Evolutionary conservation across 2,329 filamentous ascomycete species (phyloP).

Genomic region (Mollisia scopiformis): DNA sequence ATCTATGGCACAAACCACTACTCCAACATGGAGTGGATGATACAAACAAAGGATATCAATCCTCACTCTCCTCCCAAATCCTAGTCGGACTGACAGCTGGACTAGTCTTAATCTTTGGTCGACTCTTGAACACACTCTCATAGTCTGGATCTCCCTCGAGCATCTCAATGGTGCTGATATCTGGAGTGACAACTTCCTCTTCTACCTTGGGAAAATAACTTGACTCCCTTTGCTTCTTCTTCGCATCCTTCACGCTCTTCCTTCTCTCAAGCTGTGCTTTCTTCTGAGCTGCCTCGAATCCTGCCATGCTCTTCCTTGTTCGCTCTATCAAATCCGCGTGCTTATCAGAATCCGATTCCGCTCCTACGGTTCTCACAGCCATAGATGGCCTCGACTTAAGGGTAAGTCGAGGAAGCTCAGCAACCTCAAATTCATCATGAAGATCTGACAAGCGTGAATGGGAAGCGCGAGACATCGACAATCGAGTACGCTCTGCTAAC

Average conservation of each 20-base stretch:
- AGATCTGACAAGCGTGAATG: slow-evolving; percentile 36
- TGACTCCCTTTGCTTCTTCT: slow-evolving; percentile 47
- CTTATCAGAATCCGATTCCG: slow-evolving; percentile 23
- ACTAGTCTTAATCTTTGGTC: slow-evolving; percentile 79
- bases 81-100: slow-evolving; percentile 47
- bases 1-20: background rate
- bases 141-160: slow-evolving; percentile 68
- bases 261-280: slow-evolving; percentile 62
- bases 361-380: background rate
- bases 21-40: background rate
- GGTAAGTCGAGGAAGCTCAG: slow-evolving; percentile 28
- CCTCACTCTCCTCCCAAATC: slow-evolving; percentile 21
- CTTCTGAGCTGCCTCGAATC: slow-evolving; percentile 62
- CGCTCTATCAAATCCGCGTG: slow-evolving; percentile 51
- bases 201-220: slow-evolving; percentile 51
- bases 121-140: slow-evolving; percentile 81
- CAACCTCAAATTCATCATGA: slow-evolving; percentile 35
- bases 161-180: slow-evolving; percentile 44
- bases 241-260: slow-evolving; percentile 46
- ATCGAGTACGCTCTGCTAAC: slow-evolving; percentile 76
- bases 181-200: slow-evolving; percentile 43
- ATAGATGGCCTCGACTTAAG: slow-evolving; percentile 26
- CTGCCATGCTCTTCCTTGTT: slow-evolving; percentile 64
- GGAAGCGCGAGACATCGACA: slow-evolving; percentile 74
- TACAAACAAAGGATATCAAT: background rate